Percentiles rank a stretch among this genome's conserved stretches.
Conservation (phyloP, 495 filamentous ascomycete species). For the Hypoxylon rickii region DNA sequence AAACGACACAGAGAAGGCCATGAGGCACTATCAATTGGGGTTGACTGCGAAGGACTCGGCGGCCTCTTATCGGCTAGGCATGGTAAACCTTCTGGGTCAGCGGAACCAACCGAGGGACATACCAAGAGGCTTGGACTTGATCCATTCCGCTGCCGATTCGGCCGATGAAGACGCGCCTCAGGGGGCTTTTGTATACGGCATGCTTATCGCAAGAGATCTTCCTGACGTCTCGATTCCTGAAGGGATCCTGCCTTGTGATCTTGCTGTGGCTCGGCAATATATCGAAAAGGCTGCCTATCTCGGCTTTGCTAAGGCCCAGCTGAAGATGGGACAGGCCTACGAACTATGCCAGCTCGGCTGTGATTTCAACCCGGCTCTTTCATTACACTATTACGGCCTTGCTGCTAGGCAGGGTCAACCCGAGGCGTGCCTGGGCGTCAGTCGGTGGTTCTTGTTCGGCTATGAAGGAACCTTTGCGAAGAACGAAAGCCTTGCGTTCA, state of each 20-base stretch:
- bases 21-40: conserved; percentile 84
- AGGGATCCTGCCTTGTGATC: conserved; percentile 70
- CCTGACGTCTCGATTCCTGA: conserved; percentile 83
- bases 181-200: conserved; percentile 94
- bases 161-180: conserved; percentile 98
- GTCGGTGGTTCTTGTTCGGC: conserved; percentile 97
- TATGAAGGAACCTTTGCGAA: conserved; percentile 90
- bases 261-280: conserved; percentile 76
- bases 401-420: conserved; percentile 85
- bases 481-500: conserved; percentile 91
- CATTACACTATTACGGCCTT: conserved; percentile 93
- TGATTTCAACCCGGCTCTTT: conserved; percentile 91
- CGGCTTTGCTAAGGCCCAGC: conserved; percentile 94
- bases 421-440: conserved; percentile 95
- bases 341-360: conserved; percentile 91
- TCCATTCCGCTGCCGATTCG: conserved; percentile 78
- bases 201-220: conserved; percentile 89
- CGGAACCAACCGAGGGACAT: conserved; percentile 86
- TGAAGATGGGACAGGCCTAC: conserved; percentile 97
- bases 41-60: conserved; percentile 82
- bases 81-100: conserved; percentile 96
- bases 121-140: conserved; percentile 75
- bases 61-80: conserved; percentile 91
- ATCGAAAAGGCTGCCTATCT: conserved; percentile 97
- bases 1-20: conserved; percentile 87